Conservation (phyloP, 2,329 filamentous ascomycete species). For the Fusarium falciforme region DNA sequence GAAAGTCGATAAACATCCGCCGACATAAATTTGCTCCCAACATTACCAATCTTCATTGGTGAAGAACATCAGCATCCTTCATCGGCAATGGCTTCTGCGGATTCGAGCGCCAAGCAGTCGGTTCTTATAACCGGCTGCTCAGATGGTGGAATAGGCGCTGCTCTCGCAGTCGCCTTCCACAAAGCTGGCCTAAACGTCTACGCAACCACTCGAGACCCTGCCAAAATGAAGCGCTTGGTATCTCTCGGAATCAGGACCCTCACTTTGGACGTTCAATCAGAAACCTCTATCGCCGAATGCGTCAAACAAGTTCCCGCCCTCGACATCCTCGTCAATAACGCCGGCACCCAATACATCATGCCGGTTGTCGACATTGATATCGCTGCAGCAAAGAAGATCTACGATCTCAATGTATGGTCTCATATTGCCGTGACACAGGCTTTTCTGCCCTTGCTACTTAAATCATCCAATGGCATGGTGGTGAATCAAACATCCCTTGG, state of each 20-base stretch:
- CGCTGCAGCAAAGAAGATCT: conserved; percentile 43
- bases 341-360: conserved; percentile 9
- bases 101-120: neutral
- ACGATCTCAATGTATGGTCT: conserved; percentile 56
- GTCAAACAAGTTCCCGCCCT: neutral
- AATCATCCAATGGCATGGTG: conserved; percentile 35
- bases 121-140: neutral
- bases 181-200: neutral
- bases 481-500: conserved; percentile 40
- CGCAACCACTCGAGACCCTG: neutral
- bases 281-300: conserved; percentile 37
- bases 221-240: neutral
- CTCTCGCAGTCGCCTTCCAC: neutral
- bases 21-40: neutral
- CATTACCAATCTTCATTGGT: neutral
- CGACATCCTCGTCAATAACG: conserved; percentile 21
- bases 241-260: neutral
- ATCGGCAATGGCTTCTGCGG: neutral
- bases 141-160: neutral
- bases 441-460: conserved; percentile 47
- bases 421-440: conserved; percentile 51
- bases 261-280: conserved; percentile 5
- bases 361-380: conserved; percentile 8
- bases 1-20: neutral
- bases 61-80: neutral